Percentiles rank a stretch among this genome's conserved stretches.
phyloP scores from a whole-genome alignment of 179 eudicot genomes.

The Carnegiea gigantea region DNA sequence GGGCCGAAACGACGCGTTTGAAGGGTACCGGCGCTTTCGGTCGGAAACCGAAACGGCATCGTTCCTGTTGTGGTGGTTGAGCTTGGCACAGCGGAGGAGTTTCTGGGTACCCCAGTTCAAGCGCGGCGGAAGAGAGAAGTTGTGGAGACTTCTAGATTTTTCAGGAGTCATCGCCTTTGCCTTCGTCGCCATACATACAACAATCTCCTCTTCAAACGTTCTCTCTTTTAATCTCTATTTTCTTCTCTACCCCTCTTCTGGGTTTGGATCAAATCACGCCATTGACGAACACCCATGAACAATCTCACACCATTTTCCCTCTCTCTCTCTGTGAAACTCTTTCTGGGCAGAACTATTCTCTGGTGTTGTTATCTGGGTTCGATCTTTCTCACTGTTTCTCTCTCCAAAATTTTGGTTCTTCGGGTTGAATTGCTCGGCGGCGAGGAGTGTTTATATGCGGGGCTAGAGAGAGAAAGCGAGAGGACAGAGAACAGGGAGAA shows the following conservation, averaged over 20 bases:
- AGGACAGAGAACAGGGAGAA: neutral
- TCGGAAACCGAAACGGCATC: slow-evolving; percentile 13
- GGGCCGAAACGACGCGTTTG: slow-evolving; percentile 4
- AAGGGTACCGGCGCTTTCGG: neutral
- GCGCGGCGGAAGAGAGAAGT: slow-evolving; percentile 45
- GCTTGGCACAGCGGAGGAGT: slow-evolving; percentile 42
- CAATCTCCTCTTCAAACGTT: neutral
- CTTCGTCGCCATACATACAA: slow-evolving; percentile 34
- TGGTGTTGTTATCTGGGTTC: neutral
- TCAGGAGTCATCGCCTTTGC: slow-evolving; percentile 41
- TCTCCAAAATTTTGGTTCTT: neutral
- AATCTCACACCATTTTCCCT: neutral
- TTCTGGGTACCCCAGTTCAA: slow-evolving; percentile 41
- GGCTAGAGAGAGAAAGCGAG: neutral
- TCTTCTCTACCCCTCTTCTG: neutral
- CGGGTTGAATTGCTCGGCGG: neutral
- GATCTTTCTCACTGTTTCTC: neutral
- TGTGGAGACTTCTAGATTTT: slow-evolving; percentile 40
- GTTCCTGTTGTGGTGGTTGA: neutral
- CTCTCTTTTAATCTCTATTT: neutral
- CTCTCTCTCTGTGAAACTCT: neutral
- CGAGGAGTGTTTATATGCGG: neutral
- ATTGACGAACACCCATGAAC: neutral
- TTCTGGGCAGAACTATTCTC: neutral
- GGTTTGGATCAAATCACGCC: neutral